Evolutionary conservation across 805 yeast genomes (phyloP).

Genomic region (Hermanozyma aechmeae): DNA sequence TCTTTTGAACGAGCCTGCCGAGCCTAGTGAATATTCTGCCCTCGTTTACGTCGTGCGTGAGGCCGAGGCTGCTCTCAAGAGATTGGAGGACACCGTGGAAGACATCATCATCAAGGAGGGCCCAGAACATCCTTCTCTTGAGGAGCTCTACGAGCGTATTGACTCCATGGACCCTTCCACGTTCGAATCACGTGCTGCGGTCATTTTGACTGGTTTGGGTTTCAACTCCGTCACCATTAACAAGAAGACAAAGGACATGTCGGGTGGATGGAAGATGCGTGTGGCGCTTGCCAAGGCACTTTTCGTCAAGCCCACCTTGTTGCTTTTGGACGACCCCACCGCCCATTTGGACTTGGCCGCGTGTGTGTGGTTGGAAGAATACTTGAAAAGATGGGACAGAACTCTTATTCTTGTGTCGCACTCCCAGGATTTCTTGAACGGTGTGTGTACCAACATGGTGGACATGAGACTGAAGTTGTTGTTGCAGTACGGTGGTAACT

Average conservation of each 20-base stretch:
- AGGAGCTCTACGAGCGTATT: slow-evolving; percentile 87
- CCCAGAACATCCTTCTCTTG: slow-evolving; percentile 82
- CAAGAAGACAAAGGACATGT: slow-evolving; percentile 97
- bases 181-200: slow-evolving; percentile 93
- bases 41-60: slow-evolving; percentile 94
- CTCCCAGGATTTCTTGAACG: slow-evolving; percentile 98
- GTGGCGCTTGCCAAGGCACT: slow-evolving; percentile 97
- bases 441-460: slow-evolving; percentile 96
- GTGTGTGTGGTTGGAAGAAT: slow-evolving; percentile 99
- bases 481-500: slow-evolving; percentile 89
- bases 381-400: slow-evolving; percentile 88
- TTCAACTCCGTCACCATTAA: slow-evolving; percentile 79
- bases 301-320: slow-evolving; percentile 93
- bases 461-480: slow-evolving; percentile 87
- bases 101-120: slow-evolving; percentile 84
- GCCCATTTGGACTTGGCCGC: slow-evolving; percentile 99
- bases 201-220: slow-evolving; percentile 94
- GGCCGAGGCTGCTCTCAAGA: slow-evolving; percentile 87
- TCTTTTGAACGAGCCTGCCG: slow-evolving; percentile 95
- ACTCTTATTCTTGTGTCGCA: slow-evolving; percentile 92
- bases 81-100: slow-evolving; percentile 87
- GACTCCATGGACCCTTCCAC: slow-evolving; percentile 95
- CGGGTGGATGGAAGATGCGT: slow-evolving; percentile 99
- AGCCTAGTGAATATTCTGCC: slow-evolving; percentile 84
- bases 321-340: slow-evolving; percentile 95